Evolutionary conservation across 352 stramenopile species (phyloP).

Genomic region (Phytophthora podocarpi): DNA sequence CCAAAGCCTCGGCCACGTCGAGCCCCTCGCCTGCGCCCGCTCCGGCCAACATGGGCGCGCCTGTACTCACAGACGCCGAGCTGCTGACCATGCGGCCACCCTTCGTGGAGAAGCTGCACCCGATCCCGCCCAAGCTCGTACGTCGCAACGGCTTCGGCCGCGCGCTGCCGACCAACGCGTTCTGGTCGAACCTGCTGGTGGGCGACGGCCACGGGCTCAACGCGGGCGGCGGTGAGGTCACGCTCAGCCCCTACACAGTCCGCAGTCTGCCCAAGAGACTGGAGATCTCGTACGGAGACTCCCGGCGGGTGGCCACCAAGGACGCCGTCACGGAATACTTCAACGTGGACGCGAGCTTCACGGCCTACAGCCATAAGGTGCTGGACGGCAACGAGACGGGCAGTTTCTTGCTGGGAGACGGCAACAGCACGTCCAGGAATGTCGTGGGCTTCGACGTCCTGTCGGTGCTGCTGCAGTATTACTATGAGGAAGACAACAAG

Average conservation of each 20-base stretch:
- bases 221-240: conserved; percentile 72
- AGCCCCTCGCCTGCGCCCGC: neutral
- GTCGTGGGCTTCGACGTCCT: conserved; percentile 75
- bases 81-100: conserved; percentile 65
- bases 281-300: conserved; percentile 86
- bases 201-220: conserved; percentile 77
- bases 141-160: conserved; percentile 44
- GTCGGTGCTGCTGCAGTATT: conserved; percentile 70
- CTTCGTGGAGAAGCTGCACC: conserved; percentile 57
- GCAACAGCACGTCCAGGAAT: conserved; percentile 66
- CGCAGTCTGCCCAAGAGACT: conserved; percentile 67
- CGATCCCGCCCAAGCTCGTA: conserved; percentile 66
- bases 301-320: conserved; percentile 65
- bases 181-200: conserved; percentile 91
- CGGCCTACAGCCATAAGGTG: conserved; percentile 55
- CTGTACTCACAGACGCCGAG: conserved; percentile 39
- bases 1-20: conserved; percentile 10
- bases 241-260: conserved; percentile 85
- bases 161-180: conserved; percentile 87
- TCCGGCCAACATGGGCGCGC: neutral
- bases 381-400: conserved; percentile 12
- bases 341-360: conserved; percentile 75
- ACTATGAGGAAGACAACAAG: conserved; percentile 44
- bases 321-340: conserved; percentile 82
- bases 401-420: conserved; percentile 53